Evolutionary conservation across 2,329 filamentous ascomycete species (phyloP), one percentile per base, ranked within the genome.

Genomic region (Trichoderma cornu-damae): DNA sequence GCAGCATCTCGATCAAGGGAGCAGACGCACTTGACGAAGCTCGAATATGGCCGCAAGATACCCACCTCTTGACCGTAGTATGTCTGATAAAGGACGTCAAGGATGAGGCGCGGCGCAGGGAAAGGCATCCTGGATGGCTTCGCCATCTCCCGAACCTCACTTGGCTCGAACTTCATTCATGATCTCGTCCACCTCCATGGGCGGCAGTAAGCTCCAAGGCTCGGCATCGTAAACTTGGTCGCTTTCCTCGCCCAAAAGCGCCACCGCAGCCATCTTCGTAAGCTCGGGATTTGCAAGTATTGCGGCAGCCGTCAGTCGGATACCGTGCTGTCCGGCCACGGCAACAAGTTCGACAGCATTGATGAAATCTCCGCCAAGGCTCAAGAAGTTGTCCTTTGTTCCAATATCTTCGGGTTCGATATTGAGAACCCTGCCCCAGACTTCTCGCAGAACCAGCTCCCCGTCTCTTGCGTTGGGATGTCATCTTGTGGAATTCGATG

Each of bases 301-400:
- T 1, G n/a, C 42, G 48, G 14, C 58, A 16, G 34, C 51, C 4
- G 20, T 54, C 6, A 54, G 20, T 11, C 38, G 32, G 11, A 54
- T 54, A 1, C 51, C 51, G 37, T 44, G 35, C 14, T 35, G 24
- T 18, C 37, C 38, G n/a, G 40, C 51, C 24, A 44, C 18, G 18
- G 51, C 40, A 46, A 54, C 58, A 7, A 64, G 59, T 6, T 62
- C 49, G 26, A 66, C 64, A n/a, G 64, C 62, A 12, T 56, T 59
- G 18, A 66, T 66, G 2, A 63, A 66, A 26, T 65, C 63, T 14
- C 64, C 64, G 11, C 64, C 64, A 30, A 65, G 52, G 18, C 53
- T 35, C 20, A 65, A 22, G 44, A 65, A 66, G 20, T 47, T 60
- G 28, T 62, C 60, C 12, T 34, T 52, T 9, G 14, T 16, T n/a